These are phyloP conservation scores for Diaporthe amygdali DNA, from an alignment of 2,329 filamentous ascomycete genomes.

Conservation along the genomic window DNA sequence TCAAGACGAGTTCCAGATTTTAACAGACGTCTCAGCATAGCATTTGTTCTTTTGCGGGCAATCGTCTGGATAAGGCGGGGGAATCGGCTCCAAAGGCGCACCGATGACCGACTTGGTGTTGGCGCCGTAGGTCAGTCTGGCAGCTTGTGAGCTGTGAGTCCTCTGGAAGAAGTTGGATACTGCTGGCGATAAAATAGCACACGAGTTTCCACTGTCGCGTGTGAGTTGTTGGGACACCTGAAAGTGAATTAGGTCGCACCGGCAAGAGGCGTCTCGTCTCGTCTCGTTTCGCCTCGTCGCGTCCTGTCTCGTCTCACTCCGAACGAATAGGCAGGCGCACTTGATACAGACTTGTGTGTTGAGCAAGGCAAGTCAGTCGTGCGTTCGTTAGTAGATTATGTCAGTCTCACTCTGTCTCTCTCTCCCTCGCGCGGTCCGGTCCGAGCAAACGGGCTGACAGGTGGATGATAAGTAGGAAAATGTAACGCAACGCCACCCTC, in stretches of 20 bases:
- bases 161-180: no score
- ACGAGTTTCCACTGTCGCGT: neutral
- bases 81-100: neutral
- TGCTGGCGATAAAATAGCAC: no score
- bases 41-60: neutral
- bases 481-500: neutral
- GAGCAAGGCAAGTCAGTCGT: neutral
- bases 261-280: neutral
- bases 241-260: neutral
- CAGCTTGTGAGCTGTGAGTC: neutral
- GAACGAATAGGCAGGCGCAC: neutral
- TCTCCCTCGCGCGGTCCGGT: neutral
- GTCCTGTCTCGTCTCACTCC: neutral
- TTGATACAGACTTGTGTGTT: neutral
- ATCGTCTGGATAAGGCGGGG: neutral
- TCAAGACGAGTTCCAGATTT: neutral
- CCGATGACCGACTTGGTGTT: neutral
- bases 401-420: neutral
- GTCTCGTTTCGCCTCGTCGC: neutral
- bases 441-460: neutral
- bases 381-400: no score
- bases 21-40: neutral
- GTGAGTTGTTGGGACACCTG: neutral
- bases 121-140: neutral
- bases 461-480: neutral